Conservation (phyloP, 2,329 filamentous ascomycete species). For the Fusarium tupiense region DNA sequence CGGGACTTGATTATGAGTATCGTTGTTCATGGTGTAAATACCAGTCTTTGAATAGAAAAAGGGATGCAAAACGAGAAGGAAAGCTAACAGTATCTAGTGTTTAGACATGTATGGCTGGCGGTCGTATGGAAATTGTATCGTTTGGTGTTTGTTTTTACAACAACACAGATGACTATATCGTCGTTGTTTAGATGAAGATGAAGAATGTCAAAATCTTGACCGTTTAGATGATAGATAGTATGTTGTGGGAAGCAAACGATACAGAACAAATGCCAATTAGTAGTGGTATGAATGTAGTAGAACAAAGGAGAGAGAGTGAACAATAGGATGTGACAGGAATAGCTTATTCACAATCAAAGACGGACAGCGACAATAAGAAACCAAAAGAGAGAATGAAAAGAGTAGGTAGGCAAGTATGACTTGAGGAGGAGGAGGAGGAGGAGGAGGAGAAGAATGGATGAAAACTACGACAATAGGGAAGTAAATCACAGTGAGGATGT, state of each 20-base stretch:
- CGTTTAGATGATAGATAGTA: neutral
- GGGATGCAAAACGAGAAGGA: neutral
- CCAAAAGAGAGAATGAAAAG: constrained; percentile 1
- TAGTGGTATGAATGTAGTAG: constrained; percentile 12
- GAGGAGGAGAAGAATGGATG: neutral
- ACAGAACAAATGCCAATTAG: constrained; percentile 1
- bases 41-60: constrained; percentile 11
- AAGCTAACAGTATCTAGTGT: constrained; percentile 2
- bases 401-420: neutral
- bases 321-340: constrained; percentile 16
- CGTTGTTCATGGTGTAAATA: constrained; percentile 26
- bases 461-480: constrained; percentile 14
- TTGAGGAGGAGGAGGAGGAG: constrained; percentile 1
- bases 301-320: constrained; percentile 40
- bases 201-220: neutral
- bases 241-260: constrained; percentile 9
- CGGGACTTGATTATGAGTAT: constrained; percentile 19
- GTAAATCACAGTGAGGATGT: constrained; percentile 21
- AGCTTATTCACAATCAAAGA: constrained; percentile 11
- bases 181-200: neutral
- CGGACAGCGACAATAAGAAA: constrained; percentile 8
- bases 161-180: no score
- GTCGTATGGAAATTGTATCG: constrained; percentile 13
- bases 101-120: constrained; percentile 22
- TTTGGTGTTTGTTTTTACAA: constrained; percentile 9